Evolutionary conservation across 2,329 filamentous ascomycete genomes (phyloP), one percentile per base, ranked within the genome.

Genomic region (Aspergillus cejpii): DNA sequence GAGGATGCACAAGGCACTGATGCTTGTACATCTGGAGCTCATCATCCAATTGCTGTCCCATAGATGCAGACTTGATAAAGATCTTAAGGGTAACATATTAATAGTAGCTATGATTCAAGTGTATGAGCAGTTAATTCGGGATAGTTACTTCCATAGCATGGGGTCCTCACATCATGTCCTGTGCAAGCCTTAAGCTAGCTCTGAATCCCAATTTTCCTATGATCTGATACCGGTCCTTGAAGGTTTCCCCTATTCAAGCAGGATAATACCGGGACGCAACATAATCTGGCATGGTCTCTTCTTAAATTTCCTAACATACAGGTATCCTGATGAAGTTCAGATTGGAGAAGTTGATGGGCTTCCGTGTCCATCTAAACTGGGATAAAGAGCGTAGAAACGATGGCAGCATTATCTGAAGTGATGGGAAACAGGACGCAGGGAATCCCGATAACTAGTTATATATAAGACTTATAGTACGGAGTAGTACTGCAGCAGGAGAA

Each of bases 11-110:
- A 6, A 70, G 60, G 31, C 65, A 70, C 37, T 44, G 51, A 51
- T 69, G 63, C 28, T 64, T 63, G 39, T 74, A 74, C n/a, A 73
- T 72, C 3, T 58, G 51, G 8, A 73, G 50, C 53, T 75, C 72
- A 12, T 69, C 23, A 38, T 64, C 57, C n/a, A 62, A 2, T 33
- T 59, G 56, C 28, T 58, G 47, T 1, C 56, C 61, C 52, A 64
- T 54, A 3, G 55, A 60, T 28, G 50, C 24, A 47, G 61, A 48
- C 23, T 59, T 48, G 41, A 61, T 50, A 23, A 57, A 63, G 6
- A 65, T 55, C 26, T 62, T 66, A 17, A 64, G 52, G 2, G 45
- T 58, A 10, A 65, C 61, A 56, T 63, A 62, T 29, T 52, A 53
- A 23, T 54, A 44, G 27, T 38, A 15, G 11, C 60, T 65, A 15